phyloP scores from a whole-genome alignment of 495 filamentous ascomycete genomes.

The Tetracladium setigerum region DNA sequence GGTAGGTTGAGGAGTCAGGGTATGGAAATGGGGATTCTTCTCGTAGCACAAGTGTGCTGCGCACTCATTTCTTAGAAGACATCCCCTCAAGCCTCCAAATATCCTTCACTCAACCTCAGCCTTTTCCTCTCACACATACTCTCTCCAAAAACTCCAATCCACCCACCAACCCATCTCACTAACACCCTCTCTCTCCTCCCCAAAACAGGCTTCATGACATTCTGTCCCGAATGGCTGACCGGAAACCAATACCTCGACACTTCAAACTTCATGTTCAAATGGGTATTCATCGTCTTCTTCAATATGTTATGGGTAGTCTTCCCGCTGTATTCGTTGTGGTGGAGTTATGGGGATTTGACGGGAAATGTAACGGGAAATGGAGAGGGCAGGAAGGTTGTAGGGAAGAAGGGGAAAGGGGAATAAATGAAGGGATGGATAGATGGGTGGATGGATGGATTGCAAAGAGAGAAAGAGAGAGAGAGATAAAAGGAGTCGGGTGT shows the following conservation, averaged over 20 bases:
- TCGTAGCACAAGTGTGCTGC: no score
- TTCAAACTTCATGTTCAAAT: slow-evolving; percentile 76
- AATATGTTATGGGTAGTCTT: slow-evolving; percentile 84
- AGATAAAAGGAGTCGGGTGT: no score
- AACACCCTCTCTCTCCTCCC: not conserved
- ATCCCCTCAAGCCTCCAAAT: no score
- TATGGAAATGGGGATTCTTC: no score
- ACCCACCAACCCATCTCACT: not conserved
- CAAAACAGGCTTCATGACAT: slow-evolving; percentile 77
- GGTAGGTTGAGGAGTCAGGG: no score
- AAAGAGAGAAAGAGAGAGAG: no score
- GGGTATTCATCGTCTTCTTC: slow-evolving; percentile 88
- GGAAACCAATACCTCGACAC: slow-evolving; percentile 70
- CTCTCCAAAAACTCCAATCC: no score
- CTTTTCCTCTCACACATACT: no score
- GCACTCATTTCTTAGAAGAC: no score
- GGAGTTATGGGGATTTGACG: slow-evolving; percentile 52
- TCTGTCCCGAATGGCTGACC: slow-evolving; percentile 87
- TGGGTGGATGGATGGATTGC: slow-evolving; percentile 1
- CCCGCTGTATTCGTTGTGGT: slow-evolving; percentile 68
- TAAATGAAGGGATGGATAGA: slow-evolving; percentile 15
- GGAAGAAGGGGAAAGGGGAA: slow-evolving; percentile 16
- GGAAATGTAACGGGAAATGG: slow-evolving; percentile 22
- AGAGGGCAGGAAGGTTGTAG: slow-evolving; percentile 41
- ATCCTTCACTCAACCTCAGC: no score